phyloP scores from a whole-genome alignment of 345 rosid species.

The Citrus cavaleriei region DNA sequence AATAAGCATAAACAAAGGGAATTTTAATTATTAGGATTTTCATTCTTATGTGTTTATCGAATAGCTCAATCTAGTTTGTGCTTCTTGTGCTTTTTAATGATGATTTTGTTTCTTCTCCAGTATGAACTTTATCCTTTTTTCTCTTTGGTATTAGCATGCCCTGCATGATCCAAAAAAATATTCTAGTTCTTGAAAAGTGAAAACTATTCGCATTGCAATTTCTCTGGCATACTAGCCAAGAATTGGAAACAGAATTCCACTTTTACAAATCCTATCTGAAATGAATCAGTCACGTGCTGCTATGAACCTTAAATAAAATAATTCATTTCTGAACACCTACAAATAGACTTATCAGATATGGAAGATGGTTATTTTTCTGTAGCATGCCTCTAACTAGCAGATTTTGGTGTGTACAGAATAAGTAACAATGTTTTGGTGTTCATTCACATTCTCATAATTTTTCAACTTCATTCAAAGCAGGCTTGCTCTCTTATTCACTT shows the following conservation, averaged over 20 bases:
- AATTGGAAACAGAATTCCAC: neutral
- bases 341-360: neutral
- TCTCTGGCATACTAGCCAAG: neutral
- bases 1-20: neutral
- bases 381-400: neutral
- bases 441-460: neutral
- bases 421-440: neutral
- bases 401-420: neutral
- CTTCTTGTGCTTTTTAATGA: neutral
- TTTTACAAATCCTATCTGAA: neutral
- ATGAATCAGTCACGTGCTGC: neutral
- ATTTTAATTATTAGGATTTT: neutral
- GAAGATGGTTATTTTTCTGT: neutral
- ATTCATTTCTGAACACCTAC: neutral
- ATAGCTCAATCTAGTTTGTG: neutral
- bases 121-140: neutral
- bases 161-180: neutral
- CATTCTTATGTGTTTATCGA: neutral
- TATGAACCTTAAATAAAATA: neutral
- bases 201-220: neutral
- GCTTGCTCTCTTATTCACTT: neutral
- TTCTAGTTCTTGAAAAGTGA: neutral
- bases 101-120: neutral
- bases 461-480: neutral
- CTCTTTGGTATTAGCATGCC: neutral